Base-by-base conservation (phyloP, 2,329 filamentous ascomycete genomes). In the Helotiales sp. region DNA sequence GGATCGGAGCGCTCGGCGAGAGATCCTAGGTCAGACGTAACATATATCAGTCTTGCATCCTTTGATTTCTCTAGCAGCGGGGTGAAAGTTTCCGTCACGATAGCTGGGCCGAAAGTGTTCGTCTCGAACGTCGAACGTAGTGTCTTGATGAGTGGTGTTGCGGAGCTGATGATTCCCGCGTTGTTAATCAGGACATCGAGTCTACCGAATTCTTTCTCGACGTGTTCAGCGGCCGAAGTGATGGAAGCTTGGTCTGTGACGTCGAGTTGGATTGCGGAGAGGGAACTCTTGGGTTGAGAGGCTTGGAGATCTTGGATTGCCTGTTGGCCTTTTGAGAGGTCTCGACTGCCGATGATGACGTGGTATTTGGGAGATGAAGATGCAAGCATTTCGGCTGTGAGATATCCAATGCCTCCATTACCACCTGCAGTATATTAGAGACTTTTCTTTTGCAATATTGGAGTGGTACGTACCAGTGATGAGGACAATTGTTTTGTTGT, bases 331-430 rank as follows among this genome's bases (percentile, higher is more conserved):
- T 62, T 66, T 25, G 58, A 55, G 13, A 40, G 9, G 12, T 62
- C 53, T 36, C 67, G 67, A 15, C 59, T 60, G 17, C 55, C 58
- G 19, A 69, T 50, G 25, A 69, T 60, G 2, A 69, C 57, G 33
- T 69, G 64, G 47, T 66, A 68, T 7, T 65, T 58, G 34, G 50
- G 34, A 10, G 52, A 58, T 1, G 34, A 15, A 1, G 51, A 48
- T 19, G 58, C 49, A 17, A 64, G 53, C 2, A 38, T 19, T 2
- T 65, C 64, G 13, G 71, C 69, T 0, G 75, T 69, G 42, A 76
- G 73, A 1, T 72, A 69, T 0, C 76, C 76, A 0, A 78, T 66
- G 2, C 76, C 76, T 1, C 63, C 66, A 52, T 78, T 79, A 4
- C 73, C 70, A 2, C 76, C 76, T 0, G 74, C 3, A 9, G 17